Percentiles rank a stretch among this genome's conserved stretches.
Conservation (phyloP, 208 protist species). For the Trypanosoma conorhini region DNA sequence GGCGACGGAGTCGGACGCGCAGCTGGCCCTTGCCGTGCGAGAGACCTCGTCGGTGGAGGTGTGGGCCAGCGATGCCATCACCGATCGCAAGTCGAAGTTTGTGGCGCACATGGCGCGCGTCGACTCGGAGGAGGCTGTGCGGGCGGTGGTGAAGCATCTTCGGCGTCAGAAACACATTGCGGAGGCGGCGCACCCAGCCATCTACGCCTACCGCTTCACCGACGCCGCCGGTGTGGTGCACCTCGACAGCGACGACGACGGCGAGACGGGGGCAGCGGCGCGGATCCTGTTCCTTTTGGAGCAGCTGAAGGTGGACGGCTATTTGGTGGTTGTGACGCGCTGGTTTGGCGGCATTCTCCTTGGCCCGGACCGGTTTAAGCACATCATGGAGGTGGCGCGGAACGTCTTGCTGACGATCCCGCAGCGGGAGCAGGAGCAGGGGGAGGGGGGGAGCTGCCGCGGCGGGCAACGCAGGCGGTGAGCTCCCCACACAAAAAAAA, state of each 20-base stretch:
- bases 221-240: constrained; percentile 65
- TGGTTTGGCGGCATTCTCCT: constrained; percentile 97
- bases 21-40: constrained; percentile 6
- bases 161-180: constrained; percentile 62
- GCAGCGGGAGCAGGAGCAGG: constrained; percentile 42
- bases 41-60: constrained; percentile 35
- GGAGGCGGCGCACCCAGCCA: constrained; percentile 89
- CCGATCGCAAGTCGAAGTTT: constrained; percentile 87
- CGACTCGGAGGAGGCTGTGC: constrained; percentile 46
- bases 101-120: constrained; percentile 84
- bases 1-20: constrained; percentile 7
- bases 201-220: constrained; percentile 93
- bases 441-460: constrained; percentile 11
- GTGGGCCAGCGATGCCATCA: constrained; percentile 56
- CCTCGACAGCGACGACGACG: constrained; percentile 94
- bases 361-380: constrained; percentile 93
- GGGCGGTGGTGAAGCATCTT: constrained; percentile 56
- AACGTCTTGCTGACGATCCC: constrained; percentile 69
- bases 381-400: constrained; percentile 87
- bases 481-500: constrained; percentile 10
- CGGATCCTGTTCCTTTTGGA: constrained; percentile 91
- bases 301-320: constrained; percentile 76
- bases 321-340: constrained; percentile 92
- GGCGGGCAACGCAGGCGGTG: neutral
- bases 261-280: constrained; percentile 83